Evolutionary conservation across 306 rosid species (phyloP).

Genomic region (Phaseolus lunatus): DNA sequence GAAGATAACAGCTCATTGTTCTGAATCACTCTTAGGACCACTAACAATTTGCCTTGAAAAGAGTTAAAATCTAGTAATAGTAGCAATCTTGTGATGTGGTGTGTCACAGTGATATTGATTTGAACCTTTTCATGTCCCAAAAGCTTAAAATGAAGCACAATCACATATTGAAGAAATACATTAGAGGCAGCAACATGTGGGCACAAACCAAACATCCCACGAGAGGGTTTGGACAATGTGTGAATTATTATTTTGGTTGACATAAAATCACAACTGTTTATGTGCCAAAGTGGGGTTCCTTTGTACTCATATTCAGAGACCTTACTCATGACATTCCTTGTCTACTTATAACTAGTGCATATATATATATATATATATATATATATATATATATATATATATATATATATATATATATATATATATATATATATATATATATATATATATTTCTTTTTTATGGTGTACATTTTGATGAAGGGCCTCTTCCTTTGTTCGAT

Average conservation of each 20-base stretch:
- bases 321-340: slow-evolving; percentile 45
- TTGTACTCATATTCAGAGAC: slow-evolving; percentile 44
- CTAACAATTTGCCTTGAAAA: slow-evolving; percentile 29
- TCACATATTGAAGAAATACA: slow-evolving; percentile 18
- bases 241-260: slow-evolving; percentile 47
- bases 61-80: slow-evolving; percentile 37
- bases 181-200: slow-evolving; percentile 39
- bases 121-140: slow-evolving; percentile 38
- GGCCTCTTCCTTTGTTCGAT: slow-evolving; percentile 36
- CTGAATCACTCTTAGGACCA: slow-evolving; percentile 44
- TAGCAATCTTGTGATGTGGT: slow-evolving; percentile 26
- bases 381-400: slow-evolving; percentile 14
- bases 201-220: slow-evolving; percentile 52
- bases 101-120: slow-evolving; percentile 32
- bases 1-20: slow-evolving; percentile 40
- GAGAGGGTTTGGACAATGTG: slow-evolving; percentile 32
- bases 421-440: slow-evolving; percentile 17
- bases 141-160: slow-evolving; percentile 26
- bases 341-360: slow-evolving; percentile 40
- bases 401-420: slow-evolving; percentile 20
- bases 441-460: slow-evolving; percentile 19
- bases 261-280: slow-evolving; percentile 44
- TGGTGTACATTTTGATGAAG: slow-evolving; percentile 39
- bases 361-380: slow-evolving; percentile 15
- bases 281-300: slow-evolving; percentile 47